These are phyloP conservation scores for Phoma sp. DNA, from an alignment of 2,329 filamentous ascomycete genomes.

Conservation along the genomic window DNA sequence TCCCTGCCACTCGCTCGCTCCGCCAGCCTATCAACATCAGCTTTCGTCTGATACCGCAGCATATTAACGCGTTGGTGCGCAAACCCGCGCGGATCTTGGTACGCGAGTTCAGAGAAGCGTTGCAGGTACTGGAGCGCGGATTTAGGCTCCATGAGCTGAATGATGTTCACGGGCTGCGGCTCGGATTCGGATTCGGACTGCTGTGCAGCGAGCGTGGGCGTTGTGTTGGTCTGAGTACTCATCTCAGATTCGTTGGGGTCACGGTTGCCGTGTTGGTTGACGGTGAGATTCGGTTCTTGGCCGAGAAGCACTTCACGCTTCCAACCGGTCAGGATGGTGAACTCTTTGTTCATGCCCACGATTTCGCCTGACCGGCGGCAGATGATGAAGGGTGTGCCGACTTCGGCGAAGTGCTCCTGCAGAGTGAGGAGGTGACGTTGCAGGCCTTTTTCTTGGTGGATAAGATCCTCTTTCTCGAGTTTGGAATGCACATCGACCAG, in stretches of 20 bases:
- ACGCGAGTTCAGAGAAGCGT: constrained; percentile 90
- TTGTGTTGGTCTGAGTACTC: constrained; percentile 51
- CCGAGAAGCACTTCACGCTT: constrained; percentile 87
- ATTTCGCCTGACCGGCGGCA: constrained; percentile 92
- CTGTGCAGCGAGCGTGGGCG: constrained; percentile 53
- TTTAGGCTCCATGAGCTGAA: constrained; percentile 91
- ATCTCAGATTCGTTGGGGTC: constrained; percentile 47
- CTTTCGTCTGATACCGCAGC: constrained; percentile 77
- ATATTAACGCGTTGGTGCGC: constrained; percentile 85
- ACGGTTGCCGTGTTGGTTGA: constrained; percentile 71
- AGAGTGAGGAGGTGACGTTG: constrained; percentile 93
- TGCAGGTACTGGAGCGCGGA: constrained; percentile 95
- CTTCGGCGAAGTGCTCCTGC: constrained; percentile 87
- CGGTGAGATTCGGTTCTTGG: constrained; percentile 84
- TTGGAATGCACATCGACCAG: constrained; percentile 92
- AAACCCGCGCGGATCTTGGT: constrained; percentile 86
- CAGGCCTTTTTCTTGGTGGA: constrained; percentile 98
- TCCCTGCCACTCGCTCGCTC: constrained; percentile 26
- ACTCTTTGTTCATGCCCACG: constrained; percentile 95
- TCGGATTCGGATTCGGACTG: constrained; percentile 50
- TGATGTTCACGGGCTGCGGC: constrained; percentile 83
- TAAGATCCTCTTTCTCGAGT: constrained; percentile 84
- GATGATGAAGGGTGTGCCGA: constrained; percentile 88
- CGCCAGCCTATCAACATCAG: constrained; percentile 42
- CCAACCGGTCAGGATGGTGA: constrained; percentile 95